Evolutionary conservation across 225 moss, liverwort and hornwort genomes (phyloP).

Genomic region (Bryoerythrophyllum caledonicum): DNA sequence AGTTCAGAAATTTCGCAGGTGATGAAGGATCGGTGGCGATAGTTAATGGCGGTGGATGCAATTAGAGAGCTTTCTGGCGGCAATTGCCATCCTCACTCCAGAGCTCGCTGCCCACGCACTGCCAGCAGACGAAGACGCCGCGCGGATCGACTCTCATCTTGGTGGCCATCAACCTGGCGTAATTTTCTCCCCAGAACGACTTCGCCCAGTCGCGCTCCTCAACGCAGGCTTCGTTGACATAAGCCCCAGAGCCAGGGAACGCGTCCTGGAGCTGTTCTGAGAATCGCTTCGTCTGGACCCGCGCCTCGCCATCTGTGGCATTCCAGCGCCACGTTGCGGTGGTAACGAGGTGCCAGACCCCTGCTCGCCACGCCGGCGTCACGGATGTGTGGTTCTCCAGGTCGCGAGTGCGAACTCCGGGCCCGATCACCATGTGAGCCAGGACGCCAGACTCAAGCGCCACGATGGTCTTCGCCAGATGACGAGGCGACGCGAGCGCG

Average conservation of each 20-base stretch:
- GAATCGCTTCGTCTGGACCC: not conserved
- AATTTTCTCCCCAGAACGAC: conserved; percentile 44
- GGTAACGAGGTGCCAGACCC: conserved; percentile 24
- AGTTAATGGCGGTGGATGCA: not conserved
- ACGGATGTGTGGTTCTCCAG: conserved; percentile 23
- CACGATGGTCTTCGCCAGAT: conserved; percentile 32
- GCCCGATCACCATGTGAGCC: conserved; percentile 41
- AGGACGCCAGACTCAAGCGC: not conserved
- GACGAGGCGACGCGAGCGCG: conserved; percentile 30
- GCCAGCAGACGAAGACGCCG: conserved; percentile 33
- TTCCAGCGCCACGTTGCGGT: conserved; percentile 28
- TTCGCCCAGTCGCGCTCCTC: conserved; percentile 31
- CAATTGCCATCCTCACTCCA: conserved; percentile 33
- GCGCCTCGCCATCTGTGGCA: conserved; percentile 17
- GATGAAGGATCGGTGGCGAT: not conserved
- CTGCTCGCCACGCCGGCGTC: conserved; percentile 39
- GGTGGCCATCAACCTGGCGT: conserved; percentile 23
- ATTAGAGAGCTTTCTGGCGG: not conserved
- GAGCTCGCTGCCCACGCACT: conserved; percentile 42
- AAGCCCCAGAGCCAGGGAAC: conserved; percentile 35
- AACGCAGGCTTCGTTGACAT: conserved; percentile 32
- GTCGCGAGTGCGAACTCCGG: conserved; percentile 43
- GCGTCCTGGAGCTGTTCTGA: conserved; percentile 22
- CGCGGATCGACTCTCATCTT: conserved; percentile 34
- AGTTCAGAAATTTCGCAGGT: not conserved